Conservation (phyloP, 176 grass and related monocot species). For the Bonia amplexicaulis region DNA sequence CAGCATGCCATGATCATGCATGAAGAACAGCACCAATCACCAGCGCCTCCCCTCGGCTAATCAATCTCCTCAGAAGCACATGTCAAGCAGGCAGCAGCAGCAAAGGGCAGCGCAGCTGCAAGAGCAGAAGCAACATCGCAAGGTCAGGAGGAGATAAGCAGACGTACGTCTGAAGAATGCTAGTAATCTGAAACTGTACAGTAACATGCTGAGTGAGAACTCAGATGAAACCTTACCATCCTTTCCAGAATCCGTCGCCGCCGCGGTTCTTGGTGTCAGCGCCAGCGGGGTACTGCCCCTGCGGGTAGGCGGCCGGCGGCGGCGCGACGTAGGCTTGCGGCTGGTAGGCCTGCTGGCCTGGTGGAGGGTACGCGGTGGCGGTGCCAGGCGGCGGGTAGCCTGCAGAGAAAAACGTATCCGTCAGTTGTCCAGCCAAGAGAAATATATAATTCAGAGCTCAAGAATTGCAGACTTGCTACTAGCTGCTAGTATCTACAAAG, state of each 20-base stretch:
- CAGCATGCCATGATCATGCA: neutral
- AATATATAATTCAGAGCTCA: neutral
- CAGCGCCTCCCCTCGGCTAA: neutral
- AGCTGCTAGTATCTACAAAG: neutral
- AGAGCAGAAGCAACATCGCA: neutral
- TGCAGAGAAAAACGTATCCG: neutral
- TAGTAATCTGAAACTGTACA: neutral
- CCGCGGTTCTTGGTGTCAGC: constrained; percentile 5
- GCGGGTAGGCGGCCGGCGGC: constrained; percentile 16
- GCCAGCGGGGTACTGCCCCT: neutral
- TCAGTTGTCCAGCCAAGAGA: neutral
- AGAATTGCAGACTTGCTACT: neutral
- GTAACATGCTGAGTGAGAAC: too few relatives aligned
- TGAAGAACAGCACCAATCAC: neutral
- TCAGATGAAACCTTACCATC: constrained; percentile 13
- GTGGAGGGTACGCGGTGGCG: constrained; percentile 9
- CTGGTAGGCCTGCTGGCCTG: neutral
- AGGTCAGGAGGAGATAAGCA: neutral
- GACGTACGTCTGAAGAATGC: too few relatives aligned
- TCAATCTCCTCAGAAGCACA: constrained; percentile 18
- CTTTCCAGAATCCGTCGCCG: constrained; percentile 33
- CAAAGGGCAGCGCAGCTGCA: constrained; percentile 36
- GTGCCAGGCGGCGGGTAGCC: constrained; percentile 22
- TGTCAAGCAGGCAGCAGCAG: constrained; percentile 46
- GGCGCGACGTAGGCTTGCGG: constrained; percentile 14